Evolutionary conservation across 495 filamentous ascomycete genomes (phyloP), one percentile per base, ranked within the genome.

Genomic region (Talaromyces nanjingensis): DNA sequence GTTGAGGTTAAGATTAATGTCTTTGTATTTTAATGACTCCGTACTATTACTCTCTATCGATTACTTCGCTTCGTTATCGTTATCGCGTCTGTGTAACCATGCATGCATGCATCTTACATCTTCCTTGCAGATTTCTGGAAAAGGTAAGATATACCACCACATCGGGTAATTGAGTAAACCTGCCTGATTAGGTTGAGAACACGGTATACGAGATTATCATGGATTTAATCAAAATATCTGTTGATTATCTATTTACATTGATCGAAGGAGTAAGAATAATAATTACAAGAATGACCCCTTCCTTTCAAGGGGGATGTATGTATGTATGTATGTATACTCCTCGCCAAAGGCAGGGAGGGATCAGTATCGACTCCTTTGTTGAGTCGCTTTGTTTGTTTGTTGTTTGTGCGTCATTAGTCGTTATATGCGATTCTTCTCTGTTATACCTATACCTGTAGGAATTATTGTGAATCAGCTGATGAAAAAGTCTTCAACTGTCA

Each of bases 401-500:
- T 49, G 1, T 49, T 20, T 49, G 45, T 49, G 18, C 7, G 39
- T 37, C 33, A 0, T 49, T 49, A 18, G 45, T 20, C 45, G 18
- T 20, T 20, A 49, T 0, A 49, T 49, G 45, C 11, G 45, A 42
- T 20, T 49, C 7, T 49, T 12, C 45, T 2, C 29, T 31, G 29
- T 5, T 31, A 31, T 31, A 31, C 29, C 29, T 31, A 31, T 31
- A 27, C 27, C 29, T 31, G 29, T 5, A 31, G 29, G 29, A 31
- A 31, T 31, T 31, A 31, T 31, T 31, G 29, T 39, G 4, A 7
- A 60, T 39, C 37, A 49, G 58, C 39, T 47, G 20, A 34, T 54
- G 45, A 53, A 29, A 47, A 63, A 57, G 49, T 56, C 47, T 22
- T 63, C 52, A n/a, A 63, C 25, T 37, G 47, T 45, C 60, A 65